A percentile compares a stretch with the other conserved stretches of the same genome.
Evolutionary conservation across 1,284 basidiomycete species (phyloP).

Genomic region (Ustilago esculenta): DNA sequence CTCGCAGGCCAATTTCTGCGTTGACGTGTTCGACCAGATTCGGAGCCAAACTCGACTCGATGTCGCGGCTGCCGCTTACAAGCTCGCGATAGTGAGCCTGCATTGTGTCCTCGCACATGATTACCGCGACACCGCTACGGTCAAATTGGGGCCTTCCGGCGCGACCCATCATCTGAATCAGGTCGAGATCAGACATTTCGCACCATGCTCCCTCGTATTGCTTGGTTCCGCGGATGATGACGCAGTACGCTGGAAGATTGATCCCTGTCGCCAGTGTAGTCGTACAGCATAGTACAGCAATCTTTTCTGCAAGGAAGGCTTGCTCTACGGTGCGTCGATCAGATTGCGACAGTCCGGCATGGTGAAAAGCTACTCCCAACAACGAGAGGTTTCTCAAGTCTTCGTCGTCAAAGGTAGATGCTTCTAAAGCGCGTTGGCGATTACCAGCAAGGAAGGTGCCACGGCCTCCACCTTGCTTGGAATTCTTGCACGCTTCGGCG

Average conservation of each 20-base stretch:
- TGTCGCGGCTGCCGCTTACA: constrained; percentile 38
- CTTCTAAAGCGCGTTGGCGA: constrained; percentile 3
- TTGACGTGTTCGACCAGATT: constrained; percentile 56
- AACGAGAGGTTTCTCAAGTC: constrained; percentile 32
- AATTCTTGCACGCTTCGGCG: constrained; percentile 72
- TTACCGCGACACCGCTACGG: constrained; percentile 65
- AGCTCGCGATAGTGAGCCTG: constrained; percentile 50
- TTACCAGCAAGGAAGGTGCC: constrained; percentile 1
- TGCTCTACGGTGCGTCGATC: constrained; percentile 79
- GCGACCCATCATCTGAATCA: constrained; percentile 73
- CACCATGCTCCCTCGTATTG: constrained; percentile 50
- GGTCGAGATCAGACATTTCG: constrained; percentile 55
- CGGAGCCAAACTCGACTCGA: constrained; percentile 51
- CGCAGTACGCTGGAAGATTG: constrained; percentile 72
- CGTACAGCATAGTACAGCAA: constrained; percentile 67
- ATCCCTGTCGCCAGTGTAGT: constrained; percentile 86
- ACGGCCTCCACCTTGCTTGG: constrained; percentile 24
- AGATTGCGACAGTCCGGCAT: constrained; percentile 80
- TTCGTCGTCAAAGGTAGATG: constrained; percentile 39
- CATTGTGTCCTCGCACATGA: constrained; percentile 55
- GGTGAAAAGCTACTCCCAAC: constrained; percentile 82
- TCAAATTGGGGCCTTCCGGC: constrained; percentile 94
- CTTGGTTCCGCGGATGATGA: constrained; percentile 60
- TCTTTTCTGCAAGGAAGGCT: constrained; percentile 74
- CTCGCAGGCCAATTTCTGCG: constrained; percentile 49